A percentile compares a stretch with the other conserved stretches of the same genome.
Evolutionary conservation across 2,329 filamentous ascomycete genomes (phyloP).

Genomic region (Parafenestella ontariensis): DNA sequence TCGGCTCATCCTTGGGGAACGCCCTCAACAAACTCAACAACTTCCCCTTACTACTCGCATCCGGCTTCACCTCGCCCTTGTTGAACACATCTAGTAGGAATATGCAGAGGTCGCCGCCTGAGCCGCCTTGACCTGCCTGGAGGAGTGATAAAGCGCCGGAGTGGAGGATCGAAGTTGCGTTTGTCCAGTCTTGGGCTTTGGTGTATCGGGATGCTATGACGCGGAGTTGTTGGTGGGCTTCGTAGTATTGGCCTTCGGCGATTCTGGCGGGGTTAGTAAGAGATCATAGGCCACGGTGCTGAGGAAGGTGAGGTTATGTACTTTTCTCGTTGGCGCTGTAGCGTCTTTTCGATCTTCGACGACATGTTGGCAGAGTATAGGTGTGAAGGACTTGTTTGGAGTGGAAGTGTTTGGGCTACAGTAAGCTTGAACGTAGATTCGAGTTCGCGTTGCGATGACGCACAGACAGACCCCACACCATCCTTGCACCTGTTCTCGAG

Average conservation of each 20-base stretch:
- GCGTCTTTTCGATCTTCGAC: slow-evolving; percentile 72
- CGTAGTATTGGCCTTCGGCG: slow-evolving; percentile 90
- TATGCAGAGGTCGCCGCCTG: slow-evolving; percentile 86
- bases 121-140: slow-evolving; percentile 90
- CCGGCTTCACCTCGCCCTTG: slow-evolving; percentile 80
- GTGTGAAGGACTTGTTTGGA: neutral
- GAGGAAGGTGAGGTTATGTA: slow-evolving; percentile 41
- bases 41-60: slow-evolving; percentile 74
- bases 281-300: neutral
- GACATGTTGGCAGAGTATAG: slow-evolving; percentile 23
- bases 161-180: slow-evolving; percentile 86
- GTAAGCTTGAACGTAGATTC: neutral
- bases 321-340: slow-evolving; percentile 80
- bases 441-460: neutral
- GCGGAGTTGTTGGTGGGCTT: slow-evolving; percentile 97
- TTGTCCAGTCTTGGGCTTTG: slow-evolving; percentile 82
- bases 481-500: neutral
- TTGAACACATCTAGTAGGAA: slow-evolving; percentile 90
- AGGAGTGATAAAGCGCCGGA: slow-evolving; percentile 85
- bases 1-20: slow-evolving; percentile 85
- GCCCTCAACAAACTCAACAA: slow-evolving; percentile 80
- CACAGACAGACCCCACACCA: slow-evolving; percentile 1
- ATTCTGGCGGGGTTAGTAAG: slow-evolving; percentile 65
- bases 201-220: slow-evolving; percentile 94
- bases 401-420: neutral